Evolutionary conservation across 306 rosid species (phyloP).

Genomic region (Luffa aegyptiaca): DNA sequence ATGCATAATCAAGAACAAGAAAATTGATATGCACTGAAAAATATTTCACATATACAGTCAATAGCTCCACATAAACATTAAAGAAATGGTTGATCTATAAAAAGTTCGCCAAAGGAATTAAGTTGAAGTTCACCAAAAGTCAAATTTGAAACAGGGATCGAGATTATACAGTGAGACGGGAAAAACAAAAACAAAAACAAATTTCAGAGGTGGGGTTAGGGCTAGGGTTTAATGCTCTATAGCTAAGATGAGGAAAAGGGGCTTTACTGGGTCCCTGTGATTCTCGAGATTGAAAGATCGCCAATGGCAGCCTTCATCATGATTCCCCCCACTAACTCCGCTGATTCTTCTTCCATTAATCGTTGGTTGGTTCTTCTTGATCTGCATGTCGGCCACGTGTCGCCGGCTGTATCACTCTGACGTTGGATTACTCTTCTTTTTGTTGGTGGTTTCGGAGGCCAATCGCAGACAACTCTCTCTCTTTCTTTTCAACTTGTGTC

Average conservation of each 20-base stretch:
- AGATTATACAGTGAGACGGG: not conserved
- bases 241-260: constrained; percentile 14
- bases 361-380: constrained; percentile 6
- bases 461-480: constrained; percentile 30
- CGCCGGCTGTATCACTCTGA: constrained; percentile 32
- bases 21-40: not conserved
- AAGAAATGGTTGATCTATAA: not conserved
- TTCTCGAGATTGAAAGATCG: constrained; percentile 9
- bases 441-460: constrained; percentile 56
- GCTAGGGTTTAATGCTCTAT: constrained; percentile 1
- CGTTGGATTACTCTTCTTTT: constrained; percentile 27
- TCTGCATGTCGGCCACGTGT: constrained; percentile 74
- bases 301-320: constrained; percentile 32
- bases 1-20: not conserved
- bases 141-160: not conserved
- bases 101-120: not conserved
- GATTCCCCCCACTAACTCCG: constrained; percentile 43
- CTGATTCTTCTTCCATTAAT: constrained; percentile 22
- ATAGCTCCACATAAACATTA: not conserved
- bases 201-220: constrained; percentile 3
- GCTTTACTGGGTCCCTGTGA: not conserved
- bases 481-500: constrained; percentile 3
- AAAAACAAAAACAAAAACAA: not conserved
- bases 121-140: not conserved
- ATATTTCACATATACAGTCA: not conserved